Conservation (phyloP, 257 asterid genomes). For the Euphrasia confusa region DNA sequence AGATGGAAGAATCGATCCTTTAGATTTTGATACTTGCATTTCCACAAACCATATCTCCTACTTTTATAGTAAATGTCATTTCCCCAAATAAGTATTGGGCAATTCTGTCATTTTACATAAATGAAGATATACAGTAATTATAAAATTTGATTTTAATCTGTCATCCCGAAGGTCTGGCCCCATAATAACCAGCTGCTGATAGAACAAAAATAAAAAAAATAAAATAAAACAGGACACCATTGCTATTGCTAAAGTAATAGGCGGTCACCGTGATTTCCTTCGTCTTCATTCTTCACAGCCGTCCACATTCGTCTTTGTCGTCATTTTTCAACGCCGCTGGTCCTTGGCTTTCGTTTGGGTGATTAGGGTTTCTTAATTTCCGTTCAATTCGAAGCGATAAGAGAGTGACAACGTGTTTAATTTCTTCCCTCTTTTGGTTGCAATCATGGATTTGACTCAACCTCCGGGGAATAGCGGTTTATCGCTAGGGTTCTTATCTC, state of each 20-base stretch:
- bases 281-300: neutral
- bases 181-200: no score
- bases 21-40: no score
- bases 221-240: neutral
- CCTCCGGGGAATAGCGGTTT: conserved; percentile 38
- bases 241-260: neutral
- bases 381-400: neutral
- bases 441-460: conserved; percentile 53
- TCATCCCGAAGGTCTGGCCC: no score
- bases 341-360: neutral
- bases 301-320: neutral
- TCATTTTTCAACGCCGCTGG: conserved; percentile 24
- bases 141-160: no score
- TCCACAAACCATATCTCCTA: no score
- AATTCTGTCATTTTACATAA: no score
- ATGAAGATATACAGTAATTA: no score
- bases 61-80: no score
- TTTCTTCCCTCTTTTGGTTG: neutral
- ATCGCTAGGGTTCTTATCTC: conserved; percentile 55
- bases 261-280: neutral
- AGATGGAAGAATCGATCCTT: no score
- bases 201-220: no score
- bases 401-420: neutral
- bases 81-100: no score
- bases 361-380: conserved; percentile 3